A percentile compares a stretch with the other conserved stretches of the same genome.
Conservation (phyloP, 2,329 filamentous ascomycete genomes). For the Claviceps fusiformis region DNA sequence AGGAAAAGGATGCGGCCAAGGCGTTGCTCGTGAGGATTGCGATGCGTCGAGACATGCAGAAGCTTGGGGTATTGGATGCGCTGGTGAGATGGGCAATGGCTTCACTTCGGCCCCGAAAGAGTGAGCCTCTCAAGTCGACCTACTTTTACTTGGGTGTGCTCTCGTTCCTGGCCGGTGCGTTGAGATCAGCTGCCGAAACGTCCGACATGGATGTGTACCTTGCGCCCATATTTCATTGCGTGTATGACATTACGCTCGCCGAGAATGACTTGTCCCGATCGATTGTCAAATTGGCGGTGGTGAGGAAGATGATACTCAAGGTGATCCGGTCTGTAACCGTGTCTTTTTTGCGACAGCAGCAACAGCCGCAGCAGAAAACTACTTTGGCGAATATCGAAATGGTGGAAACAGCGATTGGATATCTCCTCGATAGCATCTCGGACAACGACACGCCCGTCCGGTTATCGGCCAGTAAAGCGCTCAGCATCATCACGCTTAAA, state of each 20-base stretch:
- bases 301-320: conserved; percentile 73
- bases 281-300: conserved; percentile 61
- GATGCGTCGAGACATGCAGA: conserved; percentile 81
- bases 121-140: conserved; percentile 32
- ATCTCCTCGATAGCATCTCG: conserved; percentile 61
- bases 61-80: conserved; percentile 52
- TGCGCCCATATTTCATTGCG: conserved; percentile 48
- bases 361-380: conserved; percentile 16
- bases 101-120: conserved; percentile 35
- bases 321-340: conserved; percentile 63
- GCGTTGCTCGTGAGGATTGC: conserved; percentile 66
- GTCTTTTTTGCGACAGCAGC: conserved; percentile 44
- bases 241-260: conserved; percentile 42
- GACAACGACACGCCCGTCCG: conserved; percentile 88
- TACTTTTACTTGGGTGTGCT: conserved; percentile 70
- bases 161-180: conserved; percentile 64
- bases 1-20: conserved; percentile 82
- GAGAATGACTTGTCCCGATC: conserved; percentile 33
- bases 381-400: conserved; percentile 35
- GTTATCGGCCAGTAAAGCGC: conserved; percentile 80
- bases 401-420: conserved; percentile 70
- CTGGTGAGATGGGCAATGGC: conserved; percentile 59
- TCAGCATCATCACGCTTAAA: conserved; percentile 75
- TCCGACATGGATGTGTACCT: conserved; percentile 60
- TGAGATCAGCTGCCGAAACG: conserved; percentile 55